phyloP scores from a whole-genome alignment of 164 flowering plant species.

The Tinospora cordifolia region DNA sequence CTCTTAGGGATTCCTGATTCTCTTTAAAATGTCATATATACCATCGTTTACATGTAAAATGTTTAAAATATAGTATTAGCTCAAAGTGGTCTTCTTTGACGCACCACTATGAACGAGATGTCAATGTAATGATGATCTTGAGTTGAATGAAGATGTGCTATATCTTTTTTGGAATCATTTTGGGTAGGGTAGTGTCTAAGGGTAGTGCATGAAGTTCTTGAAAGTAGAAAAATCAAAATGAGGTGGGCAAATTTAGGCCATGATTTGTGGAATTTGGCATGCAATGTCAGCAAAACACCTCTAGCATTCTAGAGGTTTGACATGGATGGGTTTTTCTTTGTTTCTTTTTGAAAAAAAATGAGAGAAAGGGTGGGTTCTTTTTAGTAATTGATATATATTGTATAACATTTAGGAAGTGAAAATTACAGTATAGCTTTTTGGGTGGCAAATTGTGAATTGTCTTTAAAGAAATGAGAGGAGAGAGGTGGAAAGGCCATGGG shows the following conservation, averaged over 20 bases:
- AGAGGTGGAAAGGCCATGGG: too few species aligned
- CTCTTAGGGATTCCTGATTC: background rate
- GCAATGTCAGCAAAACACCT: background rate
- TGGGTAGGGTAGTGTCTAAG: background rate
- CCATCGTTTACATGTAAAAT: slow-evolving; percentile 1
- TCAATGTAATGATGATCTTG: background rate
- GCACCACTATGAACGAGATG: slow-evolving; percentile 5
- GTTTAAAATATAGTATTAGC: background rate
- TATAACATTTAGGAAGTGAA: background rate
- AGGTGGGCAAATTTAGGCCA: background rate
- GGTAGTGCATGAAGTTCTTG: background rate
- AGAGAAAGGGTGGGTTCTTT: too few species aligned
- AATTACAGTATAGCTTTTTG: too few species aligned
- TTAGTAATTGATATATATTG: too few species aligned
- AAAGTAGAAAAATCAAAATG: background rate
- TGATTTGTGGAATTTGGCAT: background rate
- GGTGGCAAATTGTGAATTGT: too few species aligned
- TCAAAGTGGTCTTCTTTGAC: background rate
- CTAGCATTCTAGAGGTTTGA: background rate
- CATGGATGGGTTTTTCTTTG: background rate
- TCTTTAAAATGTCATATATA: background rate
- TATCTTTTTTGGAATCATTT: background rate
- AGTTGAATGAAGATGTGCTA: background rate
- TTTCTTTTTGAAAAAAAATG: too few species aligned
- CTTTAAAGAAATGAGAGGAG: too few species aligned